Evolutionary conservation across 192 early-diverging fungal genomes (phyloP).

Genomic region (Thamnidium elegans): DNA sequence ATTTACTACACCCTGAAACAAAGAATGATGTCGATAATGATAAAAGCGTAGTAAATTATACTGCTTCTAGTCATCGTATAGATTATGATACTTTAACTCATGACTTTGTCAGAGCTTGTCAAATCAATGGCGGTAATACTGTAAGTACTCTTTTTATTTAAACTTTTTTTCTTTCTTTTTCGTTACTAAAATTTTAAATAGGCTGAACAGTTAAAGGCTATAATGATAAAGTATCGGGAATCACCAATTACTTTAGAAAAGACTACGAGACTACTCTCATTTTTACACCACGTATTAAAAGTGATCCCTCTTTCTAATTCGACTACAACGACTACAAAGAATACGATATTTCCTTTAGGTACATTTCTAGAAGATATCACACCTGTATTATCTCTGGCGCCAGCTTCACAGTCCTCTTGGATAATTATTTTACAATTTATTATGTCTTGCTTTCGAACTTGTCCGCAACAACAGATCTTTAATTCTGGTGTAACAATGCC

Average conservation of each 20-base stretch:
- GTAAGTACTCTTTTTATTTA: conserved; percentile 8
- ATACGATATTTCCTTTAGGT: conserved; percentile 25
- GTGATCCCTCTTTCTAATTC: conserved; percentile 13
- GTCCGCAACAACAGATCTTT: conserved; percentile 11
- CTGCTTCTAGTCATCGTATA: conserved; percentile 11
- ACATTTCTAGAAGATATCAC: conserved; percentile 30
- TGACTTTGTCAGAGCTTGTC: conserved; percentile 30
- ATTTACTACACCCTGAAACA: conserved; percentile 30
- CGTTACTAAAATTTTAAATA: background rate
- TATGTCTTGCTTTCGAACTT: conserved; percentile 27
- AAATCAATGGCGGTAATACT: conserved; percentile 14
- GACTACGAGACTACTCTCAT: conserved; percentile 26
- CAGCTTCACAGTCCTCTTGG: conserved; percentile 17
- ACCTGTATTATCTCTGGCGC: conserved; percentile 20
- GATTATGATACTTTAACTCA: conserved; percentile 26
- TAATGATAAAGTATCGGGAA: conserved; percentile 33
- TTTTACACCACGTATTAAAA: conserved; percentile 30
- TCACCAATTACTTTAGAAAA: conserved; percentile 29
- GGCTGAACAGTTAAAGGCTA: conserved; percentile 30
- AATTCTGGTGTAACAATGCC: conserved; percentile 32
- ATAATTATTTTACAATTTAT: conserved; percentile 37
- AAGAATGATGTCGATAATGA: conserved; percentile 16
- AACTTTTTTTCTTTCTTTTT: background rate
- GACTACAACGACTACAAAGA: background rate
- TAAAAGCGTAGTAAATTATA: conserved; percentile 10